Evolutionary conservation across 1,139 yeast genomes (phyloP), one percentile per base, ranked within the genome.

Genomic region (Scheffersomyces titani): DNA sequence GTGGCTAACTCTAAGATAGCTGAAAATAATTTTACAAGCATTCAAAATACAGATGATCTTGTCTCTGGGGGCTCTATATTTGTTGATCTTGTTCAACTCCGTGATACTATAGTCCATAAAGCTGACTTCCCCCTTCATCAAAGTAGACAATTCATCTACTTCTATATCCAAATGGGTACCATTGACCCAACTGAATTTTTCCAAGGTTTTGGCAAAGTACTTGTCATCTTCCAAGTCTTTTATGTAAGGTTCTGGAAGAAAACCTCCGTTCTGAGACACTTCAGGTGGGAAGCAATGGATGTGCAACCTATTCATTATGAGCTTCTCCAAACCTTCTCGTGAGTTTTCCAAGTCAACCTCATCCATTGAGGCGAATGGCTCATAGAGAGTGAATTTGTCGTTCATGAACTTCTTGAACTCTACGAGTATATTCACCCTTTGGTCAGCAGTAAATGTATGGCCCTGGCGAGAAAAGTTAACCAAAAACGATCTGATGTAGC

Each of bases 61-160:
- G 68, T 96, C 99, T 55, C 99, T 80, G 11, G 99, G 99, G 0
- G 98, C 96, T 65, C 96, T 83, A 70, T 89, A 96, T 55, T 84
- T 82, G 70, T 90, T 90, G 66, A 94, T 86, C 65, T 92, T 92
- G 61, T 81, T 78, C 53, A 96, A 78, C 70, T 96, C 93, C 6
- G 71, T 80, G 1, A 87, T 82, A 0, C 98, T 96, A 58, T 89
- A 80, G 46, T 83, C 83, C 52, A 91, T 78, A 68, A 92, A 92
- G 52, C 85, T 81, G 2, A 76, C 67, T 44, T 81, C 82, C 19
- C 49, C 63, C 58, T 49, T 64, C 59, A 46, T 59, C 61, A 13
- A 62, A 44, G 50, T 58, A 1, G 68, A 59, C 18, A 76, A 64
- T 46, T 68, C 65, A 11, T 70, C 70, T 51, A 83, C 76, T 50